Conservation (phyloP, 23 red algal genomes). For the Agarophyton chilense region DNA sequence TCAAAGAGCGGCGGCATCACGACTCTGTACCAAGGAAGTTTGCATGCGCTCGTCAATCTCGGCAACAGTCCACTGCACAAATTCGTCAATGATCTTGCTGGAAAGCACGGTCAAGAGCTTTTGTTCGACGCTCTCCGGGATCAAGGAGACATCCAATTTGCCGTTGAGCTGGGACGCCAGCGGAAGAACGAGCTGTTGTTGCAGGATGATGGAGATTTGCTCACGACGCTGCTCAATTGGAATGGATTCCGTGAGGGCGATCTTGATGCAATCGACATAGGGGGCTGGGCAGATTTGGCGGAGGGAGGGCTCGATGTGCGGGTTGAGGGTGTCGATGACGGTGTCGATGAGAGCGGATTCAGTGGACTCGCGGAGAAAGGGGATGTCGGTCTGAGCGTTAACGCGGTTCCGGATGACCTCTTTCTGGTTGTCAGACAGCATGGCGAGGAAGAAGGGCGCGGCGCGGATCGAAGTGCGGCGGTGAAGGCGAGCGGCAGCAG, state of each 20-base stretch:
- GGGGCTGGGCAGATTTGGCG: constrained; percentile 47
- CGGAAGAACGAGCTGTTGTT: neutral
- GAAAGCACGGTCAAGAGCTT: constrained; percentile 6
- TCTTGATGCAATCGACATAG: constrained; percentile 59
- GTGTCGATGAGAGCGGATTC: constrained; percentile 25
- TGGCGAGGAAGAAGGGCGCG: neutral
- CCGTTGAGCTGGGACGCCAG: constrained; percentile 29
- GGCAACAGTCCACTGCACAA: constrained; percentile 56
- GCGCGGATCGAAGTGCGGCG: neutral
- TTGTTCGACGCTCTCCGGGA: constrained; percentile 39
- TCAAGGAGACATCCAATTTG: constrained; percentile 28
- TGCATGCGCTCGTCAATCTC: constrained; percentile 59
- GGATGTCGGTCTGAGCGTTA: constrained; percentile 61
- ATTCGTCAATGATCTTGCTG: constrained; percentile 44
- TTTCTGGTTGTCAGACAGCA: constrained; percentile 49
- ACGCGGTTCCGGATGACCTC: constrained; percentile 42
- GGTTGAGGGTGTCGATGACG: constrained; percentile 30
- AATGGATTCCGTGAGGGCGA: constrained; percentile 38
- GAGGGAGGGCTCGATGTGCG: constrained; percentile 42
- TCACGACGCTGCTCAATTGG: constrained; percentile 35
- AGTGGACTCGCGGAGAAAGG: constrained; percentile 44
- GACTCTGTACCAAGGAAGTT: neutral
- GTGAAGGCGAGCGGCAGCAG: neutral
- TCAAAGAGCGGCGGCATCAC: constrained; percentile 19
- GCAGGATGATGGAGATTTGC: constrained; percentile 32